A percentile compares a stretch with the other conserved stretches of the same genome.
phyloP scores from a whole-genome alignment of 371 early-diverging fungal species.

The Zopfochytrium polystomum region DNA sequence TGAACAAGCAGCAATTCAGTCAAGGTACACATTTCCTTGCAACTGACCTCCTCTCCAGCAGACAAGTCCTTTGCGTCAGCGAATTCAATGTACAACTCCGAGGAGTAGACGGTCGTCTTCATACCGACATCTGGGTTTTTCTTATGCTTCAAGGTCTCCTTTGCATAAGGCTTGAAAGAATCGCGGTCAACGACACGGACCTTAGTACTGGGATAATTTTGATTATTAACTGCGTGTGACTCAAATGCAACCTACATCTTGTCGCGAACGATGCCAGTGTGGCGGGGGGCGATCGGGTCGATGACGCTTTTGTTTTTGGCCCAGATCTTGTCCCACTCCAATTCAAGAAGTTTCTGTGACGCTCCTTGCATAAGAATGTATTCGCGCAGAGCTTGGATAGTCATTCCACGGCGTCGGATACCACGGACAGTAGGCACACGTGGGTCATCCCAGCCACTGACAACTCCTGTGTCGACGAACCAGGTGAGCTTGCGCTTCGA shows the following conservation, averaged over 20 bases:
- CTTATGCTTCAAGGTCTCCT: slow-evolving; percentile 85
- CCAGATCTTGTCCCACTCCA: slow-evolving; percentile 99
- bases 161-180: slow-evolving; percentile 47
- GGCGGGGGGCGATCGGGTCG: slow-evolving; percentile 93
- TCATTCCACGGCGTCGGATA: slow-evolving; percentile 97
- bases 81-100: slow-evolving; percentile 80
- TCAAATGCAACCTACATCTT: slow-evolving; percentile 46
- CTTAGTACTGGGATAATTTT: slow-evolving; percentile 44
- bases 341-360: slow-evolving; percentile 86
- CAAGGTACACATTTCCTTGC: neutral
- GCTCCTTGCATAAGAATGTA: slow-evolving; percentile 99
- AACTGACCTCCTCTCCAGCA: slow-evolving; percentile 80
- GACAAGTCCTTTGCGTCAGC: slow-evolving; percentile 84
- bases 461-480: slow-evolving; percentile 78
- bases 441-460: slow-evolving; percentile 98
- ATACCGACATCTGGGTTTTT: slow-evolving; percentile 92
- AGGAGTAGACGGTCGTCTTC: slow-evolving; percentile 81
- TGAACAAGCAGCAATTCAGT: slow-evolving; percentile 3
- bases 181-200: slow-evolving; percentile 61
- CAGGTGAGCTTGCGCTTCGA: slow-evolving; percentile 97
- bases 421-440: slow-evolving; percentile 99
- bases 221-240: slow-evolving; percentile 2
- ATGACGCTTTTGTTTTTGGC: slow-evolving; percentile 97
- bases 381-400: slow-evolving; percentile 94
- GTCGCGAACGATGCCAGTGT: slow-evolving; percentile 75